phyloP scores from a whole-genome alignment of 73 alveolate species.

The Paramecium tetraurelia region DNA sequence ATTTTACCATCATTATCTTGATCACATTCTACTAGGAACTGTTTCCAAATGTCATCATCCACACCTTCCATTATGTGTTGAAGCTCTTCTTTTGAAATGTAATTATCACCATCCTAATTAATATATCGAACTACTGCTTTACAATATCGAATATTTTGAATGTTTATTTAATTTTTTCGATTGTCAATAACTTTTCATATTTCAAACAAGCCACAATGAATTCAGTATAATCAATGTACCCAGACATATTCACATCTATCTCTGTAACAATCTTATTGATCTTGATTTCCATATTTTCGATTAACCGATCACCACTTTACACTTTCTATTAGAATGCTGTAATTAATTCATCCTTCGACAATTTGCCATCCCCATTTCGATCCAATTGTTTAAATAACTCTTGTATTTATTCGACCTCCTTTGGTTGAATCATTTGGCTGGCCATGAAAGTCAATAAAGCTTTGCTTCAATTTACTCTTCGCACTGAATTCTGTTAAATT shows the following conservation, averaged over 20 bases:
- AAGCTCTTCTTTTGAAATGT: constrained; percentile 53
- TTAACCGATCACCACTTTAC: neutral
- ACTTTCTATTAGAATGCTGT: neutral
- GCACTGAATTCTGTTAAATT: constrained; percentile 54
- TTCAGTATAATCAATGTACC: constrained; percentile 63
- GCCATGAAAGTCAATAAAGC: constrained; percentile 45
- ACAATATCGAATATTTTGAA: constrained; percentile 60
- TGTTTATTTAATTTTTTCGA: constrained; percentile 55
- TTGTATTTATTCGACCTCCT: constrained; percentile 21
- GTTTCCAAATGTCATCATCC: constrained; percentile 57
- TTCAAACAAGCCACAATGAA: constrained; percentile 59
- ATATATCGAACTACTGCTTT: neutral
- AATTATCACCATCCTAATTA: constrained; percentile 60
- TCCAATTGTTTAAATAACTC: constrained; percentile 7
- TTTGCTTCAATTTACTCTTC: constrained; percentile 13
- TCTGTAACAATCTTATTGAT: neutral
- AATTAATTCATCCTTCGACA: neutral
- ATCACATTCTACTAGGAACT: constrained; percentile 56
- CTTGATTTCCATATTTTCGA: constrained; percentile 17
- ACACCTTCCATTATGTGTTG: constrained; percentile 57
- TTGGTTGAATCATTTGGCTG: constrained; percentile 14
- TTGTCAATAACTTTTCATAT: constrained; percentile 25
- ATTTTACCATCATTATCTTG: constrained; percentile 61
- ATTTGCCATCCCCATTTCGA: constrained; percentile 51
- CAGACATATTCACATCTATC: constrained; percentile 62